Percentiles rank a stretch among this genome's conserved stretches.
Conservation (phyloP, 495 filamentous ascomycete genomes). For the Neurospora sp. region DNA sequence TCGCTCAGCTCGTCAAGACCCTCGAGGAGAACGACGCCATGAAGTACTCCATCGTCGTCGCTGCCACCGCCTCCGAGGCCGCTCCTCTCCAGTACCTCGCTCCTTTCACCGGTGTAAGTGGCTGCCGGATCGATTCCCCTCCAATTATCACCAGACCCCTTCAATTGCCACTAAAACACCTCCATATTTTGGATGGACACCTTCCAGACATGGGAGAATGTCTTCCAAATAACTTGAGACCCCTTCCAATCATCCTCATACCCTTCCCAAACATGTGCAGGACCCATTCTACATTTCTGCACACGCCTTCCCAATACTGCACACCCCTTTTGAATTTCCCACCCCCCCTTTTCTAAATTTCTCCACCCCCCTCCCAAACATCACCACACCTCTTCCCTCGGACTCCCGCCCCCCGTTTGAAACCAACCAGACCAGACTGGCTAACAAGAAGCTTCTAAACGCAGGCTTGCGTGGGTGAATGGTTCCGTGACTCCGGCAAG, state of each 20-base stretch:
- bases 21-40: conserved; percentile 99
- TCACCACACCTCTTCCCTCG: neutral
- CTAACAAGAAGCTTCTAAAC: neutral
- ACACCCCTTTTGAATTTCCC: neutral
- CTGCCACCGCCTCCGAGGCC: conserved; percentile 97
- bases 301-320: neutral
- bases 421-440: neutral
- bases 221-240: neutral
- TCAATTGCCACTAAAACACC: neutral
- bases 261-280: neutral
- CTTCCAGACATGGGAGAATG: neutral
- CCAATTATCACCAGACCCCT: neutral
- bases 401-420: neutral
- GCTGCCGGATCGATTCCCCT: neutral
- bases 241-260: neutral
- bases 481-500: conserved; percentile 84
- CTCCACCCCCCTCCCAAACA: neutral
- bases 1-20: conserved; percentile 98
- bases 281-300: neutral
- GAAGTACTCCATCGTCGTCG: conserved; percentile 95
- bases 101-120: conserved; percentile 61
- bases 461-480: conserved; percentile 62
- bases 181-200: neutral
- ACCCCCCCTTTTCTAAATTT: neutral
- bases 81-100: conserved; percentile 88